Percentiles rank a stretch among this genome's conserved stretches.
phyloP scores from a whole-genome alignment of 2,329 filamentous ascomycete genomes.

The Atkinsonella hypoxylon region DNA sequence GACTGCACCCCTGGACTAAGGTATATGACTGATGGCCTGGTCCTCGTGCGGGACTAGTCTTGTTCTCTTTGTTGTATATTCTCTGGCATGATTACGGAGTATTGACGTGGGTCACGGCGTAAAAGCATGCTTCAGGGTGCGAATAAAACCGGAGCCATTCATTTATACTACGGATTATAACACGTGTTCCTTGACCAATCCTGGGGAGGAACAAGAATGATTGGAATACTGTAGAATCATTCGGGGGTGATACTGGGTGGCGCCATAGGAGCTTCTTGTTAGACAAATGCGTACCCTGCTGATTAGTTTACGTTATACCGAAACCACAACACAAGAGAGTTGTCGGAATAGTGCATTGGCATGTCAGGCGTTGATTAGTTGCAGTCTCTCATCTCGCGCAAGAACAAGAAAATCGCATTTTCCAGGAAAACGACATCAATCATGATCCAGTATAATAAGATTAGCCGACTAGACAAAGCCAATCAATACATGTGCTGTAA shows the following conservation, averaged over 20 bases:
- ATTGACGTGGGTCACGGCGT: background rate
- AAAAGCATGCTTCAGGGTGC: background rate
- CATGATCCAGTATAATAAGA: background rate
- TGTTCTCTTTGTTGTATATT: background rate
- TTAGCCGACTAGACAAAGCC: background rate
- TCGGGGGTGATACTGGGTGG: too few species aligned
- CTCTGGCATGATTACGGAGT: background rate
- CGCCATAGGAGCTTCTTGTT: too few species aligned
- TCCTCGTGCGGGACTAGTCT: background rate
- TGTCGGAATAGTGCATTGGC: too few species aligned
- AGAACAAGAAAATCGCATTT: background rate
- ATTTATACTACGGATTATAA: background rate
- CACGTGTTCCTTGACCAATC: background rate
- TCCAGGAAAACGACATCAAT: background rate
- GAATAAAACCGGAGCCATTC: background rate
- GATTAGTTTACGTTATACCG: too few species aligned
- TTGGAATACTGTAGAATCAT: too few species aligned
- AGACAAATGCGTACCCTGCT: too few species aligned
- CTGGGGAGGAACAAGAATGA: too few species aligned
- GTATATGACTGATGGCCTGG: background rate
- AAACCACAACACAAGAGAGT: too few species aligned
- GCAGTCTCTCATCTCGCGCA: background rate
- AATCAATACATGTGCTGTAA: background rate
- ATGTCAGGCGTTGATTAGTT: too few species aligned
- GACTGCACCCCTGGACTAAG: conserved; percentile 22